These are phyloP conservation scores for Oropetium thomaeum DNA, from an alignment of 176 grass and related monocot species.

Conservation along the genomic window DNA sequence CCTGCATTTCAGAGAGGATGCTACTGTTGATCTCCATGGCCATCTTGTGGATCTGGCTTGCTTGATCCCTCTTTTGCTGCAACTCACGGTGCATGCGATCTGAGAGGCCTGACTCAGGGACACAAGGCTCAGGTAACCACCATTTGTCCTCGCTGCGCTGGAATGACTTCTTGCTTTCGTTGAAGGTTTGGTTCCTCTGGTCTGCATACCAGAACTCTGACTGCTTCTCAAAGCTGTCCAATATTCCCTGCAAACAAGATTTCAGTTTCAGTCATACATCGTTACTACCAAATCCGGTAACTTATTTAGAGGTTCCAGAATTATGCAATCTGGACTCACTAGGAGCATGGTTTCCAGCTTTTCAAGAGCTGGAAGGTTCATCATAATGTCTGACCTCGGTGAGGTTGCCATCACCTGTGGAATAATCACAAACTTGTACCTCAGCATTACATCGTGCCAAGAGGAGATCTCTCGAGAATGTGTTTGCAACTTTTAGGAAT, in stretches of 20 bases:
- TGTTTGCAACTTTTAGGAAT: neutral
- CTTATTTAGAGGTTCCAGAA: neutral
- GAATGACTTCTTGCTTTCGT: slow-evolving; percentile 53
- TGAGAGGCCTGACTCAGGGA: slow-evolving; percentile 62
- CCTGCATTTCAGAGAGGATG: slow-evolving; percentile 87
- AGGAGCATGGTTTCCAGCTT: slow-evolving; percentile 95
- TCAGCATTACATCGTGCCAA: slow-evolving; percentile 19
- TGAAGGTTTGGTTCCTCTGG: slow-evolving; percentile 64
- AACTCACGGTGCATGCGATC: slow-evolving; percentile 58
- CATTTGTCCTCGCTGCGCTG: slow-evolving; percentile 72
- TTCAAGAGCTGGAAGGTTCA: slow-evolving; percentile 91
- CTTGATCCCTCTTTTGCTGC: slow-evolving; percentile 81
- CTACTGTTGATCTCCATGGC: slow-evolving; percentile 93
- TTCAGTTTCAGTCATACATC: slow-evolving; percentile 1
- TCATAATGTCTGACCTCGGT: slow-evolving; percentile 79
- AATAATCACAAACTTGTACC: neutral
- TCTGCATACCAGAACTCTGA: slow-evolving; percentile 87
- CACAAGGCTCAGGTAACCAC: slow-evolving; percentile 88
- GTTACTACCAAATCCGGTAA: neutral
- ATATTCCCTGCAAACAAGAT: slow-evolving; percentile 61
- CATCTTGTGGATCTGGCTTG: slow-evolving; percentile 99
- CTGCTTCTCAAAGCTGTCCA: slow-evolving; percentile 73
- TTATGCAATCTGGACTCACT: slow-evolving; percentile 31
- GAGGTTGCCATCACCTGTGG: slow-evolving; percentile 78
- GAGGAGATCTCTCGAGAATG: neutral